phyloP scores from a whole-genome alignment of 2,329 filamentous ascomycete species.

The Neofusicoccum sp. region DNA sequence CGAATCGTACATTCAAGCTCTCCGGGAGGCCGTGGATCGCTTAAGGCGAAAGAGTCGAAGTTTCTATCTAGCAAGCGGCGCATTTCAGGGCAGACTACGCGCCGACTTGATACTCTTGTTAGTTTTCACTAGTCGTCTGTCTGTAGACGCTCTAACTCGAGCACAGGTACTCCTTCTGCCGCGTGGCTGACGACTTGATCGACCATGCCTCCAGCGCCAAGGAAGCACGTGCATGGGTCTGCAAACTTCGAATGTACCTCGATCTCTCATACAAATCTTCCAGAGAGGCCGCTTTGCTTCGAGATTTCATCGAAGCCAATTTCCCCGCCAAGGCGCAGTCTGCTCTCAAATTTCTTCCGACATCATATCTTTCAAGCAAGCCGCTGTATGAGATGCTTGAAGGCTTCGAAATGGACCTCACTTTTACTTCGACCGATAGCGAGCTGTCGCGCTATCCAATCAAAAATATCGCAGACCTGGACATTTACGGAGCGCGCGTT shows the following conservation, averaged over 20 bases:
- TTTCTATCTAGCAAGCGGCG: conserved; percentile 69
- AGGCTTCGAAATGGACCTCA: conserved; percentile 67
- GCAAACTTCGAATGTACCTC: conserved; percentile 58
- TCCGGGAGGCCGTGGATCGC: conserved; percentile 58
- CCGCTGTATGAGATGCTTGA: conserved; percentile 64
- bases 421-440: conserved; percentile 43
- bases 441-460: conserved; percentile 53
- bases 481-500: conserved; percentile 64
- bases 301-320: conserved; percentile 42
- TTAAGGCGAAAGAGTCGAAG: conserved; percentile 66
- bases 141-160: conserved; percentile 17
- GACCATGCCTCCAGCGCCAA: conserved; percentile 58
- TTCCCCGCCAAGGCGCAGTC: conserved; percentile 56
- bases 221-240: conserved; percentile 59
- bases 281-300: conserved; percentile 23
- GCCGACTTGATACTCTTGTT: conserved; percentile 66
- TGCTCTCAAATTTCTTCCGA: conserved; percentile 60
- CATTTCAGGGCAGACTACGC: conserved; percentile 65
- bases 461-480: conserved; percentile 55
- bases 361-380: conserved; percentile 52
- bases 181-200: conserved; percentile 70
- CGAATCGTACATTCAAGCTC: conserved; percentile 54
- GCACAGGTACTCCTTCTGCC: conserved; percentile 67
- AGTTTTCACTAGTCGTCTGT: conserved; percentile 24
- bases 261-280: conserved; percentile 49